These are phyloP conservation scores for Neurospora sp. DNA, from an alignment of 495 filamentous ascomycete species.

Conservation along the genomic window DNA sequence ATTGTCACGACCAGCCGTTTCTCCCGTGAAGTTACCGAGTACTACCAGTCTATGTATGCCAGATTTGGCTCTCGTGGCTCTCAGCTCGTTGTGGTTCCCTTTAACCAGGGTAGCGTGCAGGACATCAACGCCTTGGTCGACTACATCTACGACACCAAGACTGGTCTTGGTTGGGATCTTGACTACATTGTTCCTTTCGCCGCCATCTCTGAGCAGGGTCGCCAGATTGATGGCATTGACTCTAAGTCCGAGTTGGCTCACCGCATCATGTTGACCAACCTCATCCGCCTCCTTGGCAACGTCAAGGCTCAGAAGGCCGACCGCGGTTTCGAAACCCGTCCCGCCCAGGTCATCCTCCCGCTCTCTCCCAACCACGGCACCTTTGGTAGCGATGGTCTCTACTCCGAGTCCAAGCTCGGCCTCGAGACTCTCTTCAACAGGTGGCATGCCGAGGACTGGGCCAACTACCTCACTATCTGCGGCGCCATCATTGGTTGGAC, in stretches of 20 bases:
- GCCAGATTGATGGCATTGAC: conserved; percentile 95
- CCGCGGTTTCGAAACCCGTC: conserved; percentile 85
- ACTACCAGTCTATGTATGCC: conserved; percentile 98
- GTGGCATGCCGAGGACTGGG: conserved; percentile 97
- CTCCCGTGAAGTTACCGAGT: conserved; percentile 95
- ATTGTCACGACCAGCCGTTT: conserved; percentile 92
- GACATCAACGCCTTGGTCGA: conserved; percentile 88
- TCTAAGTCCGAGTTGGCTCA: conserved; percentile 97
- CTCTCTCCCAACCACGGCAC: conserved; percentile 97
- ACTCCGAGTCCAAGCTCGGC: conserved; percentile 95
- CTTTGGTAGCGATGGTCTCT: conserved; percentile 95
- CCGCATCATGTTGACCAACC: conserved; percentile 97
- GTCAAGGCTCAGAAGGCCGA: conserved; percentile 84
- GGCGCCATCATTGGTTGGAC: conserved; percentile 99
- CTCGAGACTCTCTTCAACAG: conserved; percentile 97
- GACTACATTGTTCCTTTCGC: conserved; percentile 96
- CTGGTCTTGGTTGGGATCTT: conserved; percentile 93
- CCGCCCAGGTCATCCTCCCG: conserved; percentile 91
- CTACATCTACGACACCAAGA: conserved; percentile 96
- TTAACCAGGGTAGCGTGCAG: conserved; percentile 98
- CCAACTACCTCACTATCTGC: conserved; percentile 95
- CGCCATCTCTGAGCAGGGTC: conserved; percentile 93
- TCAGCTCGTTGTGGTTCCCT: conserved; percentile 93
- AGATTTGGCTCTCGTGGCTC: conserved; percentile 88
- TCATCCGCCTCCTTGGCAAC: conserved; percentile 78